Evolutionary conservation across 805 yeast species (phyloP).

Genomic region (Ogataea saltuana): DNA sequence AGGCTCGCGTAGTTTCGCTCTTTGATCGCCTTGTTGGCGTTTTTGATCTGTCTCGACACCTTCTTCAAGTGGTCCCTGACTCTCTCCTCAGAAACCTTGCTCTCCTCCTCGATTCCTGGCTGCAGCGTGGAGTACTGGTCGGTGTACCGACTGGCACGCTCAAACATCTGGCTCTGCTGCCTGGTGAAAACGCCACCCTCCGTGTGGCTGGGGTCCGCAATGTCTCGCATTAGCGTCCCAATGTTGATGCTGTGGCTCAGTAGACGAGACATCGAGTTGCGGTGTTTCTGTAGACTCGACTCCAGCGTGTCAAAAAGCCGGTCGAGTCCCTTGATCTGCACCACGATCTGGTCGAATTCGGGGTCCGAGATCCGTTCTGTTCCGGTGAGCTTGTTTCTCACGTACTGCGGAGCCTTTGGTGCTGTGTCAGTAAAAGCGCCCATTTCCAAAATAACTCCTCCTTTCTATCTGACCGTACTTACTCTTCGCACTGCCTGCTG

Average conservation of each 20-base stretch:
- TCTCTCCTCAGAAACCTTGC: constrained; percentile 19
- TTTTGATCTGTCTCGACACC: constrained; percentile 20
- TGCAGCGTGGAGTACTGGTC: constrained; percentile 16
- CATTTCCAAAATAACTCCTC: not conserved
- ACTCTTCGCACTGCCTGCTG: constrained; percentile 30
- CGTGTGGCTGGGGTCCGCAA: constrained; percentile 15
- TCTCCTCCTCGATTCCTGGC: constrained; percentile 22
- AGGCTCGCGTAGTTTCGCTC: constrained; percentile 25
- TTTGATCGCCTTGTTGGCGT: constrained; percentile 26
- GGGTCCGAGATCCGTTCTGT: constrained; percentile 40
- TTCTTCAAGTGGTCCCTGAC: constrained; percentile 16
- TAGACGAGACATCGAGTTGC: constrained; percentile 17
- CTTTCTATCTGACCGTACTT: constrained; percentile 8
- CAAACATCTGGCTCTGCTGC: constrained; percentile 14
- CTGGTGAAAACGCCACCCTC: constrained; percentile 13
- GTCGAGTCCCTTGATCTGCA: constrained; percentile 20
- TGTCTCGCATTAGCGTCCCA: constrained; percentile 10
- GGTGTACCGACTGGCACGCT: constrained; percentile 12
- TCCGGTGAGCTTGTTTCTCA: constrained; percentile 33
- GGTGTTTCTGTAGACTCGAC: constrained; percentile 16
- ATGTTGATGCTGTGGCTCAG: constrained; percentile 19
- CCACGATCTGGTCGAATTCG: constrained; percentile 34
- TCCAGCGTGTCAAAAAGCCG: constrained; percentile 19
- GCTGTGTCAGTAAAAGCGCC: constrained; percentile 4
- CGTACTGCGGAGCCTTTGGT: constrained; percentile 34